Evolutionary conservation across 768 basidiomycete species (phyloP).

Genomic region (Mycena chlorophos): DNA sequence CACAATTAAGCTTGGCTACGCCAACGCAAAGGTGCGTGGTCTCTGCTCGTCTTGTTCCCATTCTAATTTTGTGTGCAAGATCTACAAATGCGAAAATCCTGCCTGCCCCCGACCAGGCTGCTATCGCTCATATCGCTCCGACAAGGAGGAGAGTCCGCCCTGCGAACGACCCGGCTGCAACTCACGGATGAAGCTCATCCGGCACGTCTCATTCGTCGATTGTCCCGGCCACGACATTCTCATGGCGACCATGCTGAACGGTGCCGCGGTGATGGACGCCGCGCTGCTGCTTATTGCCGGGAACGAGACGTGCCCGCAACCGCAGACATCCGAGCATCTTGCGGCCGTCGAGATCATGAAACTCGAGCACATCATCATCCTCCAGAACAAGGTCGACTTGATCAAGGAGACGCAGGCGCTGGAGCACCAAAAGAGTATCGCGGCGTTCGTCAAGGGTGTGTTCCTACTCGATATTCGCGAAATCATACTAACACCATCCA

Average conservation of each 20-base stretch:
- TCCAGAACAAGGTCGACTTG: slow-evolving; percentile 98
- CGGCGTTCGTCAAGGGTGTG: slow-evolving; percentile 91
- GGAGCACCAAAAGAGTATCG: slow-evolving; percentile 95
- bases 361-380: slow-evolving; percentile 93
- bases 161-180: slow-evolving; percentile 94
- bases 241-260: slow-evolving; percentile 99
- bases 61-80: slow-evolving; percentile 48
- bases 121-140: slow-evolving; percentile 90
- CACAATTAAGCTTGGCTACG: slow-evolving; percentile 98
- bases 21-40: slow-evolving; percentile 88
- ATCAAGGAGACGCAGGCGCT: slow-evolving; percentile 93
- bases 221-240: slow-evolving; percentile 98
- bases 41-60: not conserved
- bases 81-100: slow-evolving; percentile 96
- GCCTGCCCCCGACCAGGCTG: slow-evolving; percentile 92
- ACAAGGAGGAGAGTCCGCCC: slow-evolving; percentile 90
- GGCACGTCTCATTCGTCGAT: slow-evolving; percentile 99
- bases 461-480: not conserved
- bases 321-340: slow-evolving; percentile 97
- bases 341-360: slow-evolving; percentile 99
- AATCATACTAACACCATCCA: slow-evolving; percentile 30
- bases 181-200: slow-evolving; percentile 84
- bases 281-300: slow-evolving; percentile 93
- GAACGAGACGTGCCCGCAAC: slow-evolving; percentile 98
- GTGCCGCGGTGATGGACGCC: slow-evolving; percentile 99